phyloP scores from a whole-genome alignment of 805 yeast genomes.

The Lachancea kluyveri region DNA sequence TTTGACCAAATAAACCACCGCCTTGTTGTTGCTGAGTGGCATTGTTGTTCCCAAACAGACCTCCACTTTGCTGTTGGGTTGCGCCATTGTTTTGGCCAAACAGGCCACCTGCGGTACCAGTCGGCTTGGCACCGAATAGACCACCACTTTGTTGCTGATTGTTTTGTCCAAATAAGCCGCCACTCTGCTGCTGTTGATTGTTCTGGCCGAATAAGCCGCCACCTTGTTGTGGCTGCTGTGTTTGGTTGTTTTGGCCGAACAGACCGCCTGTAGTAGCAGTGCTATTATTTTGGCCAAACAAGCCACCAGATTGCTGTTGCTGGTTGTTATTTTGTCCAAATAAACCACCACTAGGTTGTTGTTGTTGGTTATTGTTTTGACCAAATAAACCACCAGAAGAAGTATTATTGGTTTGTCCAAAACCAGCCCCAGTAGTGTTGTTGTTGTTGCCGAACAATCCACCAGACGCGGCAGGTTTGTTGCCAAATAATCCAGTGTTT shows the following conservation, averaged over 20 bases:
- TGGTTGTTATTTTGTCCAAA: no score
- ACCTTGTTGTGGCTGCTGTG: slow-evolving; percentile 11
- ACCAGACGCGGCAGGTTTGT: slow-evolving; percentile 20
- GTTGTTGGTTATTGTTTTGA: slow-evolving; percentile 14
- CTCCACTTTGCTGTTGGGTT: slow-evolving; percentile 24
- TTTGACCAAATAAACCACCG: slow-evolving; percentile 39
- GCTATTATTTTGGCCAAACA: slow-evolving; percentile 23
- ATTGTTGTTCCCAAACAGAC: slow-evolving; percentile 27
- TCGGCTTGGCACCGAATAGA: slow-evolving; percentile 38
- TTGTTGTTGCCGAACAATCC: slow-evolving; percentile 28
- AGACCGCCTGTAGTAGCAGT: slow-evolving; percentile 18
- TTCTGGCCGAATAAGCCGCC: slow-evolving; percentile 39
- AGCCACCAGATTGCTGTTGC: slow-evolving; percentile 14
- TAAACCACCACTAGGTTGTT: slow-evolving; percentile 1
- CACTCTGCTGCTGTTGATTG: slow-evolving; percentile 23
- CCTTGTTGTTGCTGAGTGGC: slow-evolving; percentile 17
- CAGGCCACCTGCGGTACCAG: slow-evolving; percentile 27
- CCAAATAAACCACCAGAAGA: slow-evolving; percentile 35
- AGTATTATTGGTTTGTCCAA: slow-evolving; percentile 12
- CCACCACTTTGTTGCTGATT: slow-evolving; percentile 24
- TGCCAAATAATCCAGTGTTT: slow-evolving; percentile 38
- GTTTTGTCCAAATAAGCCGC: slow-evolving; percentile 32
- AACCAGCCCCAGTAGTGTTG: slow-evolving; percentile 4
- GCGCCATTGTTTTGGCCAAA: slow-evolving; percentile 34
- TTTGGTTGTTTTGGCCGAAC: slow-evolving; percentile 25